These are phyloP conservation scores for Fusarium equiseti DNA, from an alignment of 2,329 filamentous ascomycete genomes.

Conservation along the genomic window DNA sequence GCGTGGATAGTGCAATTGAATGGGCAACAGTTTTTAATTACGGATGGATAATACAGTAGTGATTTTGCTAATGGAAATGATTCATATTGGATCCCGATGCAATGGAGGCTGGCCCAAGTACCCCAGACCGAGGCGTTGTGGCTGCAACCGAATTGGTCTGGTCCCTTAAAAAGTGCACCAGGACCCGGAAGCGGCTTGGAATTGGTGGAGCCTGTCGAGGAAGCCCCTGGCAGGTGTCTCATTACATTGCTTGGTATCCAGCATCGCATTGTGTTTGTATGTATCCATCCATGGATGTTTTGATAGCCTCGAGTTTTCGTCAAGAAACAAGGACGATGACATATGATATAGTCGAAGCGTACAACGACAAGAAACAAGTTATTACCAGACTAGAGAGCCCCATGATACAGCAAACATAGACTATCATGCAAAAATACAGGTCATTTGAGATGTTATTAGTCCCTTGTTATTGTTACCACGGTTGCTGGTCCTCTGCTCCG, in stretches of 20 bases:
- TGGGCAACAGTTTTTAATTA: slow-evolving; percentile 2
- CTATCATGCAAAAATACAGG: background rate
- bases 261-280: slow-evolving; percentile 2
- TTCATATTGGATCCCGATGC: slow-evolving; percentile 5
- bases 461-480: slow-evolving; percentile 20
- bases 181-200: slow-evolving; percentile 38
- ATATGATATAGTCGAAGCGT: slow-evolving; percentile 1
- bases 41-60: background rate
- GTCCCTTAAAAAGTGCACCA: slow-evolving; percentile 25
- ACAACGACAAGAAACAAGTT: background rate
- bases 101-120: slow-evolving; percentile 25
- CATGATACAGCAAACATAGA: background rate
- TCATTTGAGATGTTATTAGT: background rate
- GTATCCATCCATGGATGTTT: background rate
- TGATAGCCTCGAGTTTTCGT: background rate
- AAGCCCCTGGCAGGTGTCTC: slow-evolving; percentile 28
- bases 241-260: slow-evolving; percentile 6
- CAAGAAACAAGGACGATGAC: background rate
- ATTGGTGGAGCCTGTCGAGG: slow-evolving; percentile 28
- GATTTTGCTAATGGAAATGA: slow-evolving; percentile 2
- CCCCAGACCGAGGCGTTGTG: slow-evolving; percentile 41
- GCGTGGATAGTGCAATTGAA: background rate
- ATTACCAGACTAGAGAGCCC: background rate
- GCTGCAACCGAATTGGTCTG: slow-evolving; percentile 31
- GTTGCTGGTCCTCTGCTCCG: slow-evolving; percentile 22